These are phyloP conservation scores for Adansonia madagascariensis DNA, from an alignment of 441 rosid species.

Conservation along the genomic window DNA sequence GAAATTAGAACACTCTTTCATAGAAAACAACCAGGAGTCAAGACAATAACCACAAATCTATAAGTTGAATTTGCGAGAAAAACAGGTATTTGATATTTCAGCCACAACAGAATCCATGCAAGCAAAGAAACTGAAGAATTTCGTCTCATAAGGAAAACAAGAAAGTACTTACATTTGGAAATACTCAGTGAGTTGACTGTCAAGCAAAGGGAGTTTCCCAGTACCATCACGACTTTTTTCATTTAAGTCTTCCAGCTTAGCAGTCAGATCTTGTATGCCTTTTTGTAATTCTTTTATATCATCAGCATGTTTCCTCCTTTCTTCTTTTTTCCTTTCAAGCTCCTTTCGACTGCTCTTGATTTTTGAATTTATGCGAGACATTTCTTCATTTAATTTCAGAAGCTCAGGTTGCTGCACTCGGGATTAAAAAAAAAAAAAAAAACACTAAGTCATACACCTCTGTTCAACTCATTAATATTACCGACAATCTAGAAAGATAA, in stretches of 20 bases:
- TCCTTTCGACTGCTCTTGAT: constrained; percentile 83
- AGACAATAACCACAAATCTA: background rate
- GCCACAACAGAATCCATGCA: constrained; percentile 11
- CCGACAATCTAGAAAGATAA: constrained; percentile 8
- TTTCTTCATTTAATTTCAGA: constrained; percentile 84
- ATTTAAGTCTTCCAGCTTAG: constrained; percentile 68
- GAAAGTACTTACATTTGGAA: constrained; percentile 76
- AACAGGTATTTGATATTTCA: background rate
- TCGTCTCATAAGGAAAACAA: constrained; percentile 6
- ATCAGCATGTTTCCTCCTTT: constrained; percentile 69
- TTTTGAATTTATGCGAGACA: constrained; percentile 81
- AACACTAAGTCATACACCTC: constrained; percentile 19
- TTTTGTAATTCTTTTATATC: constrained; percentile 73
- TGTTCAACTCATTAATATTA: constrained; percentile 4
- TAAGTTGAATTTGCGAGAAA: constrained; percentile 12
- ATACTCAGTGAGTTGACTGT: constrained; percentile 78
- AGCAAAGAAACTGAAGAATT: constrained; percentile 8
- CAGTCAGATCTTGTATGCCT: constrained; percentile 75
- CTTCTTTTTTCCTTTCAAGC: constrained; percentile 72
- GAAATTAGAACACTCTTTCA: background rate
- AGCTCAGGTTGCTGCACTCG: constrained; percentile 85
- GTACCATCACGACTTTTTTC: constrained; percentile 84
- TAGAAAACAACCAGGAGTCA: background rate
- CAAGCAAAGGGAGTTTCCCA: constrained; percentile 82
- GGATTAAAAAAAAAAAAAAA: constrained; percentile 29